Base-by-base conservation (phyloP, 2,329 filamentous ascomycete species). In the Salinomyces thailandicus region DNA sequence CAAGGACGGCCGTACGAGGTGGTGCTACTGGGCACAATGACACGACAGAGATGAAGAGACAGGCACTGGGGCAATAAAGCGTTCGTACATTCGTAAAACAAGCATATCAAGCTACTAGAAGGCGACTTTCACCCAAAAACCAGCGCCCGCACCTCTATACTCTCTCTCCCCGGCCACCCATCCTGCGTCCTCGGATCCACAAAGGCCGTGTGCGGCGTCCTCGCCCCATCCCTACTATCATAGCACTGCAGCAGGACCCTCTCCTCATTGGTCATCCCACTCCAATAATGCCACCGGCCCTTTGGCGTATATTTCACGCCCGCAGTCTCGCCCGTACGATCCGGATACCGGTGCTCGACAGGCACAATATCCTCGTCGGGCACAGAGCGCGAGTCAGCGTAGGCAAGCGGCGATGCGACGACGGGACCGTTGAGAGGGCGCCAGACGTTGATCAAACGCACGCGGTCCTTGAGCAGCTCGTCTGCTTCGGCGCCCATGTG, bases 361-460 rank as follows among this genome's bases (percentile, higher is more conserved):
- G 75, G 68, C 0, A 87, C 68, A 6, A 91, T 64, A 46, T 87
- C 81, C 0, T 66, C 63, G 34, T 81, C 68, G 0, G 64, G 53
- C 2, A 78, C 72, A 0, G 66, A 70, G 1, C 62, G 58, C 13
- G 68, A 70, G 5, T 75, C 70, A 0, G 75, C 74, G 35, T 77
- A 69, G 0, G 68, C 73, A 2, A 79, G 62, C 2, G 77, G 75
- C 16, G 62, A 67, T 0, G 66, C 63, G 37, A 74, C 69, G 0
- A 78, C 71, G 2, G 70, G 67, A 0, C 68, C 72, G 32, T 74
- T 77, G 13, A 79, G 58, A 0, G 58, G 77, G 0, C 82, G 71
- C 86, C 86, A 94, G 32, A 94, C 79, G 48, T 93, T 94, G 58
- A 94, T 75, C 52, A 94, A 84, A 42, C 85, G 74, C 59, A 85